These are phyloP conservation scores for Podaxis rugospora DNA, from an alignment of 768 basidiomycete genomes.

Conservation along the genomic window DNA sequence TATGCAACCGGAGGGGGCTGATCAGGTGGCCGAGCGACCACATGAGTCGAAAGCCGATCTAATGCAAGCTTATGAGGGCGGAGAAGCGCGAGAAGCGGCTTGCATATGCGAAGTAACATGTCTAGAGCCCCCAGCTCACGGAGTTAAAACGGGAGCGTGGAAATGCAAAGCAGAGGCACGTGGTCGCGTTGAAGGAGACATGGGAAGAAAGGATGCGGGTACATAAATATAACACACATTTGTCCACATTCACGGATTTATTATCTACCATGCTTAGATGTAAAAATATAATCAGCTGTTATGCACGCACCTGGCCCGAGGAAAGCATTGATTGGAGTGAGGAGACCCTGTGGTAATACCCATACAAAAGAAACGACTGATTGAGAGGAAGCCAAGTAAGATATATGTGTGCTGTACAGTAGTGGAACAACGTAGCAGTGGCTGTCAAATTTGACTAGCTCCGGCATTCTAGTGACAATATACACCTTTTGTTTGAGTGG, in stretches of 20 bases:
- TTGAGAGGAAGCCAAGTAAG: no score
- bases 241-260: not conserved
- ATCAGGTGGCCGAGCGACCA: slow-evolving; percentile 5
- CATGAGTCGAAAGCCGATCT: slow-evolving; percentile 4
- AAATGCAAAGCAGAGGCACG: not conserved
- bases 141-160: not conserved
- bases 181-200: slow-evolving; percentile 1
- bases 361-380: not conserved
- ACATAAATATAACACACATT: not conserved
- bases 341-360: no score
- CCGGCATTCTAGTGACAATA: not conserved
- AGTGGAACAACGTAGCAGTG: not conserved
- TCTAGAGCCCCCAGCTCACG: not conserved
- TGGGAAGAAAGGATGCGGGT: not conserved
- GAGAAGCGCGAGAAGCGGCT: not conserved
- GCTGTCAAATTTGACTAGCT: not conserved
- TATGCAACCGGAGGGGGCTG: not conserved
- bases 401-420: no score
- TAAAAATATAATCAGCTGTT: no score
- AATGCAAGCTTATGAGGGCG: not conserved
- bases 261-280: not conserved
- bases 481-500: not conserved
- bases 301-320: not conserved
- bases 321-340: not conserved
- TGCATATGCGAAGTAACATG: not conserved